Evolutionary conservation across 768 basidiomycete genomes (phyloP).

Genomic region (Termitomyces heimii): DNA sequence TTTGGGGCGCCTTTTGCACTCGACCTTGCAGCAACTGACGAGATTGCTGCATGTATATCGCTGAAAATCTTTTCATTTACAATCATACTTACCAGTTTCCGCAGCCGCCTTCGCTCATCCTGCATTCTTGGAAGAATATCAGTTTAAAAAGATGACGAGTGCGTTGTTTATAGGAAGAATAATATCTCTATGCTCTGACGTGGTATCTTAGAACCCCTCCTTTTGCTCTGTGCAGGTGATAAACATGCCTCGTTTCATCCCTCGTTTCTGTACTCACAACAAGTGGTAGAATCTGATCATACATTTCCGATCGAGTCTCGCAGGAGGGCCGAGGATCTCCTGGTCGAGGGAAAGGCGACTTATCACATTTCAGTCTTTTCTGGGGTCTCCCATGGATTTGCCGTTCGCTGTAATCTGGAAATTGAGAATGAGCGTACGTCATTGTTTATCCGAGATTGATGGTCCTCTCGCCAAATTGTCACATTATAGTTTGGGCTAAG

Average conservation of each 20-base stretch:
- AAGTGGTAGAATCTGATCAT: conserved; percentile 39
- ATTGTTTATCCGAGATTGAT: not conserved
- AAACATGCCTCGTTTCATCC: not conserved
- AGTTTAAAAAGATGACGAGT: conserved; percentile 45
- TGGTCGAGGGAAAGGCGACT: conserved; percentile 40
- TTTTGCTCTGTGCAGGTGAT: conserved; percentile 51
- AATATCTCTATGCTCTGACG: not conserved
- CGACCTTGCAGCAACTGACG: conserved; percentile 37
- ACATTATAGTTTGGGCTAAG: conserved; percentile 49
- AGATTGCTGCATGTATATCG: conserved; percentile 38
- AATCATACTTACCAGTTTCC: not conserved
- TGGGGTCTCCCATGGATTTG: conserved; percentile 43
- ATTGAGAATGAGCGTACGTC: conserved; percentile 33
- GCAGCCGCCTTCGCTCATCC: conserved; percentile 56
- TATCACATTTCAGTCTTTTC: conserved; percentile 59
- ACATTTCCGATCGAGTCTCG: conserved; percentile 50
- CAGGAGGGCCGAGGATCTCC: conserved; percentile 49
- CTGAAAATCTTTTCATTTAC: not conserved
- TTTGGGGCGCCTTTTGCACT: conserved; percentile 51
- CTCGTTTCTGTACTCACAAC: not conserved
- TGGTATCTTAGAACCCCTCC: conserved; percentile 37
- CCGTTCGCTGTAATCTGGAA: conserved; percentile 37
- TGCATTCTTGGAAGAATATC: conserved; percentile 37
- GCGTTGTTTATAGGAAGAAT: conserved; percentile 12
- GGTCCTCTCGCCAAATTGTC: not conserved